Evolutionary conservation across 805 yeast species (phyloP).

Genomic region (Clavispora fructus): DNA sequence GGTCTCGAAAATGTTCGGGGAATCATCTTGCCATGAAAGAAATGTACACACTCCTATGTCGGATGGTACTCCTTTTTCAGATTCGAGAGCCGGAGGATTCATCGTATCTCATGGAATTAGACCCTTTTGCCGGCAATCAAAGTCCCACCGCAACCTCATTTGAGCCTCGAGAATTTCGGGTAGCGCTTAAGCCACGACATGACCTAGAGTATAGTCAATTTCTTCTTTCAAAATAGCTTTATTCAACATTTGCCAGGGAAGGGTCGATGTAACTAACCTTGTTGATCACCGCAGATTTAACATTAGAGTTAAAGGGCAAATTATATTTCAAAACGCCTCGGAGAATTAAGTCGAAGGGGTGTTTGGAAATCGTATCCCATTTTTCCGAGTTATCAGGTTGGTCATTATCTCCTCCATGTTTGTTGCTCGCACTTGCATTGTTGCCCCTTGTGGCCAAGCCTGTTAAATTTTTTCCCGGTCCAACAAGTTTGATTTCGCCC

Average conservation of each 20-base stretch:
- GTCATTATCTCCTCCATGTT: neutral
- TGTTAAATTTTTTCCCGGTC: slow-evolving; percentile 58
- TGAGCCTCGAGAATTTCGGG: slow-evolving; percentile 46
- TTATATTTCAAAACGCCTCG: slow-evolving; percentile 78
- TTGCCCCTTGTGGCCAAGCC: slow-evolving; percentile 3
- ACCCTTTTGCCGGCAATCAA: slow-evolving; percentile 48
- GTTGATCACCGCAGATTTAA: slow-evolving; percentile 57
- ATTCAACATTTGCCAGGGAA: neutral
- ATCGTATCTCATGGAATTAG: slow-evolving; percentile 33
- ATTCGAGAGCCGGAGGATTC: slow-evolving; percentile 37
- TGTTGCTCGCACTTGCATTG: neutral
- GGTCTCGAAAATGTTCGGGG: slow-evolving; percentile 71
- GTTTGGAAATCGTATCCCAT: slow-evolving; percentile 70
- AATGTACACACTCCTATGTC: slow-evolving; percentile 51
- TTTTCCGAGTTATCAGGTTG: slow-evolving; percentile 41
- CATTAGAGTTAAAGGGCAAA: slow-evolving; percentile 53
- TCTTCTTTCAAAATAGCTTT: neutral
- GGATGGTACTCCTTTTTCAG: slow-evolving; percentile 48
- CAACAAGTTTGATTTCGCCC: slow-evolving; percentile 65
- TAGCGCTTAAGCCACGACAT: slow-evolving; percentile 11
- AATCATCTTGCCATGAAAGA: slow-evolving; percentile 59
- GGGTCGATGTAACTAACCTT: slow-evolving; percentile 57
- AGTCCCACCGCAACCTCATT: slow-evolving; percentile 57
- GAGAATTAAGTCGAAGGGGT: slow-evolving; percentile 81
- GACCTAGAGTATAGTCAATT: neutral